phyloP scores from a whole-genome alignment of 192 early-diverging fungal genomes.

The Glomus cerebriforme region DNA sequence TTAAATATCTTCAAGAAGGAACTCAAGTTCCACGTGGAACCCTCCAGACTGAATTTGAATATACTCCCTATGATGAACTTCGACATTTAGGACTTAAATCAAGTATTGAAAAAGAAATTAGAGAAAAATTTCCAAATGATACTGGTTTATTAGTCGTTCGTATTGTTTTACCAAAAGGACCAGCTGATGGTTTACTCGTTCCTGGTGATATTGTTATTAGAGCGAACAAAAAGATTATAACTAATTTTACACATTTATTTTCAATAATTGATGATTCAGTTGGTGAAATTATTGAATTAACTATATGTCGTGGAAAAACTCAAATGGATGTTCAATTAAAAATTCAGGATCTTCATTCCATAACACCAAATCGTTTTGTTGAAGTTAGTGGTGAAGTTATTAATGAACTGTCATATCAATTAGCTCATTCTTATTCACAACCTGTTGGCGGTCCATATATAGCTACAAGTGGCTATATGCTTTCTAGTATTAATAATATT shows the following conservation, averaged over 20 bases:
- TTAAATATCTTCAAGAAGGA: slow-evolving; percentile 59
- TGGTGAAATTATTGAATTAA: slow-evolving; percentile 51
- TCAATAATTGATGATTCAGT: slow-evolving; percentile 63
- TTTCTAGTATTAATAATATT: slow-evolving; percentile 67
- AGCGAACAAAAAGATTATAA: slow-evolving; percentile 63
- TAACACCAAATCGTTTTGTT: slow-evolving; percentile 83
- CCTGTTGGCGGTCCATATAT: slow-evolving; percentile 87
- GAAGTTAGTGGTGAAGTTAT: slow-evolving; percentile 83
- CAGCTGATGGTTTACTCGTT: slow-evolving; percentile 59
- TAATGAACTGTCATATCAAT: slow-evolving; percentile 73
- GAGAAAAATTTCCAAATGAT: slow-evolving; percentile 61
- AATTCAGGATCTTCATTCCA: slow-evolving; percentile 73
- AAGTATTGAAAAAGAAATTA: slow-evolving; percentile 63
- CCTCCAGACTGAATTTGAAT: slow-evolving; percentile 71
- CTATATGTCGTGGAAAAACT: slow-evolving; percentile 60
- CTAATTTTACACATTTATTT: slow-evolving; percentile 72
- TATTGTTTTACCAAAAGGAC: slow-evolving; percentile 68
- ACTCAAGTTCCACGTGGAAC: slow-evolving; percentile 68
- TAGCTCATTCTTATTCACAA: slow-evolving; percentile 70
- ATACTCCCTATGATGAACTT: slow-evolving; percentile 70
- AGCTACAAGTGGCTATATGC: slow-evolving; percentile 65
- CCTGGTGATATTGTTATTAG: slow-evolving; percentile 74
- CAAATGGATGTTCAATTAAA: slow-evolving; percentile 41
- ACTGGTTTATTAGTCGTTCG: slow-evolving; percentile 72
- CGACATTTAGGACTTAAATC: slow-evolving; percentile 71